Conservation (phyloP, 2,329 filamentous ascomycete genomes). For the Fusarium sublunatum region DNA sequence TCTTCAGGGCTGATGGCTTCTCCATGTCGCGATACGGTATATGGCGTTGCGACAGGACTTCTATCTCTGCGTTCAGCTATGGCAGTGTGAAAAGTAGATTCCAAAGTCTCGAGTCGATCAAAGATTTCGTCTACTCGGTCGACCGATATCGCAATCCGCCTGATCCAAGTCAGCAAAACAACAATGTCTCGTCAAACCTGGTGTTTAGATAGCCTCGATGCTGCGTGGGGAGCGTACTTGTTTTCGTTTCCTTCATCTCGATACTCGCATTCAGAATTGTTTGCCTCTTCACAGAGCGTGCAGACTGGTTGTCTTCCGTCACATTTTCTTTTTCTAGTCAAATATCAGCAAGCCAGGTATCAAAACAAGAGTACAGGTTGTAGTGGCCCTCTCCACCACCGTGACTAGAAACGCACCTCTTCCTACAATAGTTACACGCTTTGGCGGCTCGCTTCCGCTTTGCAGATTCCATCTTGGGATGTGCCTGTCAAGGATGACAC, state of each 20-base stretch:
- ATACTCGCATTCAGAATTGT: slow-evolving; percentile 37
- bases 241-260: slow-evolving; percentile 24
- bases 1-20: slow-evolving; percentile 25
- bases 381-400: neutral
- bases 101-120: slow-evolving; percentile 28
- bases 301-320: slow-evolving; percentile 38
- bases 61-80: slow-evolving; percentile 23
- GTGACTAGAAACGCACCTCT: slow-evolving; percentile 20
- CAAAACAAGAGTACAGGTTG: neutral
- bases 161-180: neutral
- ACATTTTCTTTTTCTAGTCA: slow-evolving; percentile 35
- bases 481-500: slow-evolving; percentile 1
- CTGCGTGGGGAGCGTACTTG: neutral
- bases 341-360: neutral
- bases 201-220: neutral
- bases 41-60: slow-evolving; percentile 16
- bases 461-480: slow-evolving; percentile 26
- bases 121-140: slow-evolving; percentile 39
- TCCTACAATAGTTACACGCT: slow-evolving; percentile 40
- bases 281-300: slow-evolving; percentile 34
- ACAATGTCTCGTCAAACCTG: fast-evolving
- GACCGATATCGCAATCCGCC: slow-evolving; percentile 9
- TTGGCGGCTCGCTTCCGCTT: slow-evolving; percentile 43
- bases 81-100: slow-evolving; percentile 24
- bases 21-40: slow-evolving; percentile 9